These are phyloP conservation scores for Artemisia argyi DNA, from an alignment of 129 eudicot genomes.

Conservation along the genomic window DNA sequence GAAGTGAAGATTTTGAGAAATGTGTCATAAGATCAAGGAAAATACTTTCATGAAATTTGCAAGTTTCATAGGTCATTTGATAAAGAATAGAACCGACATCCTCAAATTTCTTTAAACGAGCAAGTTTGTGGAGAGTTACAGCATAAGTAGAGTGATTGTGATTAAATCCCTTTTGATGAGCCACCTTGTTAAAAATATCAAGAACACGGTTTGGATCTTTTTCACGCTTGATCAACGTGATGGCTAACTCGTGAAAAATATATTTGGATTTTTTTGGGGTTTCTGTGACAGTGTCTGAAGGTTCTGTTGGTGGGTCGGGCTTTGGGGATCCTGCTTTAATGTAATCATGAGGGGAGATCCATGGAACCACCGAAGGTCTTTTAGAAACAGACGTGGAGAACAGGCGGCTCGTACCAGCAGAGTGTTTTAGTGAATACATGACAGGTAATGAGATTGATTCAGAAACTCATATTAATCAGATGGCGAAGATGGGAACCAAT, in stretches of 20 bases:
- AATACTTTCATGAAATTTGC: slow-evolving; percentile 83
- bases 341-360: slow-evolving; percentile 57
- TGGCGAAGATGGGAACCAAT: slow-evolving; percentile 13
- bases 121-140: slow-evolving; percentile 68
- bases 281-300: slow-evolving; percentile 11
- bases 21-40: slow-evolving; percentile 75
- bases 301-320: slow-evolving; percentile 46
- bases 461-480: slow-evolving; percentile 11
- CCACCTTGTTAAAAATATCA: slow-evolving; percentile 21
- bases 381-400: slow-evolving; percentile 33
- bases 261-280: slow-evolving; percentile 49
- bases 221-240: slow-evolving; percentile 63
- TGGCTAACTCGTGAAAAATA: slow-evolving; percentile 62
- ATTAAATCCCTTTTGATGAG: slow-evolving; percentile 71
- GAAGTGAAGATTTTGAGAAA: slow-evolving; percentile 52
- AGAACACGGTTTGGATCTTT: slow-evolving; percentile 52
- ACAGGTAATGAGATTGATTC: slow-evolving; percentile 4
- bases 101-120: slow-evolving; percentile 49
- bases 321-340: slow-evolving; percentile 27
- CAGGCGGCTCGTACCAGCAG: slow-evolving; percentile 28
- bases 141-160: slow-evolving; percentile 87
- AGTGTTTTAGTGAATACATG: slow-evolving; percentile 35
- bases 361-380: slow-evolving; percentile 49
- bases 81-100: slow-evolving; percentile 67
- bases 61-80: slow-evolving; percentile 78